Base-by-base conservation (phyloP, 1,284 basidiomycete species). In the Somion occarium region DNA sequence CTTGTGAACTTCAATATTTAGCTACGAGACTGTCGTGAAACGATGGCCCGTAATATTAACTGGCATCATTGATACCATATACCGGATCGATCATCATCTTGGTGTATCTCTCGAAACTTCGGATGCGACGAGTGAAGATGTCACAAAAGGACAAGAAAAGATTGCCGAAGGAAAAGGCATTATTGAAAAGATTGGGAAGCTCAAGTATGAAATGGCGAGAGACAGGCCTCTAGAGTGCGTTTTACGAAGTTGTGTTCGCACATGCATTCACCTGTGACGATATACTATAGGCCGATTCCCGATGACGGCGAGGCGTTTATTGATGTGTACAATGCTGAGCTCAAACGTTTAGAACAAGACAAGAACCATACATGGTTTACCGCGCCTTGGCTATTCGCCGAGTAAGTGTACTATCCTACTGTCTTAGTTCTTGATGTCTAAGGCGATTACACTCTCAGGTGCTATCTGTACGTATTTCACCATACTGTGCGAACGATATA, bases 21-120 rank as follows among this genome's bases (percentile, higher is more conserved):
- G 82, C 46, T 83, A 78, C 54, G 74, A 79, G 44, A 82, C 80
- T 2, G 74, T 82, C 5, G 59, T 74, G 48, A 75, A 76, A 65
- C 76, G 93, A 52, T 98, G 96, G 96, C 96, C 96, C 1, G 77
- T 89, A 26, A 98, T 96, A 59, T 73, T 94, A 45, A 92, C 92
- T 4, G 78, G 79, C 52, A 76, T 91, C 51, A 85, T 93, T 57
- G 87, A 91, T 63, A 79, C 80, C 44, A 68, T 93, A 42, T 79
- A 84, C 60, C 77, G 76, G 46, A 65, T 72, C 54, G 79, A 81
- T 50, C 81, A 86, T 62, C 68, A 74, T 51, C 51, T 63, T 22
- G 59, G 60, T 27, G 64, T 81, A 30, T 71, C 73, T 13, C 55
- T 72, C 24, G 53, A 47, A 48, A 48, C 49, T 5, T 30, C 49